phyloP scores from a whole-genome alignment of 495 filamentous ascomycete genomes.

The Hyaloscypha finlandica region DNA sequence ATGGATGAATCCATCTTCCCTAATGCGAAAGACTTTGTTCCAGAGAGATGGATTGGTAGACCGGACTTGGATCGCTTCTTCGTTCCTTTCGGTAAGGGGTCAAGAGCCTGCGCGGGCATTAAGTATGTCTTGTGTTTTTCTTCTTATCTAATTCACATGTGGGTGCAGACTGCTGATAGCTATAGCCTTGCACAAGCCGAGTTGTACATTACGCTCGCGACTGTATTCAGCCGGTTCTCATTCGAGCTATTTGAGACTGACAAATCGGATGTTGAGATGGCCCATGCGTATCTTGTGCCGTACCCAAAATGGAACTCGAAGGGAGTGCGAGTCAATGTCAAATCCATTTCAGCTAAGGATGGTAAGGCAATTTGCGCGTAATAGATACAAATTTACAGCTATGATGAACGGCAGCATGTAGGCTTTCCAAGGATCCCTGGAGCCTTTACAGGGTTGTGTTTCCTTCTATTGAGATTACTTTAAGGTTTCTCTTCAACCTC shows the following conservation, averaged over 20 bases:
- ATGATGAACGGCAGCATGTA: too few species aligned
- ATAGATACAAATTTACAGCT: too few species aligned
- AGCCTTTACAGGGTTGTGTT: too few species aligned
- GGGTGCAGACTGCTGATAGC: slow-evolving; percentile 20
- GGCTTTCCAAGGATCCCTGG: too few species aligned
- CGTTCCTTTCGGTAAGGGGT: slow-evolving; percentile 47
- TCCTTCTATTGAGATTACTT: too few species aligned
- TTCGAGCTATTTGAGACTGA: slow-evolving; percentile 22
- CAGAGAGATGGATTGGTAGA: slow-evolving; percentile 47
- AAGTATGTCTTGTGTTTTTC: slow-evolving; percentile 31
- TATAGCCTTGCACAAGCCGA: slow-evolving; percentile 42
- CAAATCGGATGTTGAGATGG: slow-evolving; percentile 18
- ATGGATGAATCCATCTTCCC: slow-evolving; percentile 42
- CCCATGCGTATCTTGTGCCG: slow-evolving; percentile 18
- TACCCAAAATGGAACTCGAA: slow-evolving; percentile 11
- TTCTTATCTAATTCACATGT: slow-evolving; percentile 7
- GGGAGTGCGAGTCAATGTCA: slow-evolving; percentile 20
- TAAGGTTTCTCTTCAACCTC: too few species aligned
- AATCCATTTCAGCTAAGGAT: too few species aligned
- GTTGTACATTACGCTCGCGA: slow-evolving; percentile 38
- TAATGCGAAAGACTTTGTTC: slow-evolving; percentile 41
- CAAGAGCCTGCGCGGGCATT: slow-evolving; percentile 48
- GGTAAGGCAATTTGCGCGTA: too few species aligned
- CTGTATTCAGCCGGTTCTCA: slow-evolving; percentile 41
- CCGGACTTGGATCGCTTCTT: slow-evolving; percentile 41